These are phyloP conservation scores for Melanopsichium pennsylvanicum DNA, from an alignment of 1,284 basidiomycete species.

Conservation along the genomic window DNA sequence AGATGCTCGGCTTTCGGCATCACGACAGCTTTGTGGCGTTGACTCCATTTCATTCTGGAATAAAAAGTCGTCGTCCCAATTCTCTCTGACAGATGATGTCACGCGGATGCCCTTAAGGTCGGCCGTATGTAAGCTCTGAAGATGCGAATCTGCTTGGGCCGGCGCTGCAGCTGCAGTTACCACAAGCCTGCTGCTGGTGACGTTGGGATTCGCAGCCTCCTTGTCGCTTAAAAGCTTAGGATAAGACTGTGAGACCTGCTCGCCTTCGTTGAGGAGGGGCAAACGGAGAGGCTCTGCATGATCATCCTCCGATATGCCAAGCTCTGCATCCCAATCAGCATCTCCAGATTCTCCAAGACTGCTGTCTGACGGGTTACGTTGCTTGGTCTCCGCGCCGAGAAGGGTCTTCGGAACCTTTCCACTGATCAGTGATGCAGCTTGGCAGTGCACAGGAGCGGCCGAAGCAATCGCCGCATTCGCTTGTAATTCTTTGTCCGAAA, in stretches of 20 bases:
- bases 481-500: background rate
- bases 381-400: background rate
- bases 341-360: slow-evolving; percentile 14
- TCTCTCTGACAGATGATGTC: slow-evolving; percentile 45
- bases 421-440: too few relatives aligned
- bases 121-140: slow-evolving; percentile 5
- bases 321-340: slow-evolving; percentile 37
- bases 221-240: background rate
- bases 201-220: background rate
- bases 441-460: background rate
- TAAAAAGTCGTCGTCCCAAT: slow-evolving; percentile 55
- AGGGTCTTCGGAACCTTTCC: too few relatives aligned
- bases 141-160: background rate
- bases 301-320: slow-evolving; percentile 26
- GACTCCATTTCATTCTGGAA: slow-evolving; percentile 37
- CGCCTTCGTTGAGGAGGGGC: slow-evolving; percentile 1
- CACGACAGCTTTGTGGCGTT: background rate
- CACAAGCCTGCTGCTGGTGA: slow-evolving; percentile 3
- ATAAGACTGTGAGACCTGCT: background rate
- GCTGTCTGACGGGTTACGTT: background rate
- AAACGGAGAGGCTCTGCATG: slow-evolving; percentile 25
- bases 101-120: slow-evolving; percentile 34
- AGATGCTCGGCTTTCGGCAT: background rate
- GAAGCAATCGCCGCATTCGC: background rate
- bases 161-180: slow-evolving; percentile 1